Evolutionary conservation across 2,329 filamentous ascomycete genomes (phyloP).

Genomic region (Monosporascus cannonballus): DNA sequence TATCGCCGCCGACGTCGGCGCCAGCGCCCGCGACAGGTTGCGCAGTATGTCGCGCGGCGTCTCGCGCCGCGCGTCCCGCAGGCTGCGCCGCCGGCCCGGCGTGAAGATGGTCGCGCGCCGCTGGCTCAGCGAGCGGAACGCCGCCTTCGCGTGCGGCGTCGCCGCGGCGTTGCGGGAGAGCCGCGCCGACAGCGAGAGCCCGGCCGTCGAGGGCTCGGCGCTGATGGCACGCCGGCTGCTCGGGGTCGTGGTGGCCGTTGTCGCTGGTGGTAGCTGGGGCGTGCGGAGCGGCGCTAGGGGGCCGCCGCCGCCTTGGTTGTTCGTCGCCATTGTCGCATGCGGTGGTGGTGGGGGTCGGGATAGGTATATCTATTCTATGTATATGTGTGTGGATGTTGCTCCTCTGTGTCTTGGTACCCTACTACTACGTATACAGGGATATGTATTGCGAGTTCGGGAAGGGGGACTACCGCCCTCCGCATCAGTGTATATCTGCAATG

Average conservation of each 20-base stretch:
- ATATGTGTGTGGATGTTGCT: neutral
- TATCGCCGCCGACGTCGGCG: conserved; percentile 39
- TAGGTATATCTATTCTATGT: conserved; percentile 3
- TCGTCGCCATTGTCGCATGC: neutral
- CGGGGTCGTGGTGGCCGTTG: conserved; percentile 19
- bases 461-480: neutral
- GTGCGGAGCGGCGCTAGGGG: conserved; percentile 20
- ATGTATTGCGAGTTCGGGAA: no score
- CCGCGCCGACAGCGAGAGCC: conserved; percentile 40
- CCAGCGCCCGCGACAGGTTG: conserved; percentile 48
- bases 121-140: conserved; percentile 51
- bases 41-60: conserved; percentile 32
- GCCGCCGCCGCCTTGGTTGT: conserved; percentile 5
- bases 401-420: neutral
- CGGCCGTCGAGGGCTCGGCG: conserved; percentile 35
- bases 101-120: conserved; percentile 55
- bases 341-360: conserved; percentile 4
- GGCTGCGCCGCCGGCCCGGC: conserved; percentile 51
- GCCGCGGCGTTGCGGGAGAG: conserved; percentile 28
- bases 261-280: conserved; percentile 8
- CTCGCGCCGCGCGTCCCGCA: conserved; percentile 40
- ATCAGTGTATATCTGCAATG: neutral
- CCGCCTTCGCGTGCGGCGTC: conserved; percentile 58
- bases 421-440: no score
- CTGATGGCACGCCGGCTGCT: conserved; percentile 23